phyloP scores from a whole-genome alignment of 2,329 filamentous ascomycete species.

The Aspergillus fischeri region DNA sequence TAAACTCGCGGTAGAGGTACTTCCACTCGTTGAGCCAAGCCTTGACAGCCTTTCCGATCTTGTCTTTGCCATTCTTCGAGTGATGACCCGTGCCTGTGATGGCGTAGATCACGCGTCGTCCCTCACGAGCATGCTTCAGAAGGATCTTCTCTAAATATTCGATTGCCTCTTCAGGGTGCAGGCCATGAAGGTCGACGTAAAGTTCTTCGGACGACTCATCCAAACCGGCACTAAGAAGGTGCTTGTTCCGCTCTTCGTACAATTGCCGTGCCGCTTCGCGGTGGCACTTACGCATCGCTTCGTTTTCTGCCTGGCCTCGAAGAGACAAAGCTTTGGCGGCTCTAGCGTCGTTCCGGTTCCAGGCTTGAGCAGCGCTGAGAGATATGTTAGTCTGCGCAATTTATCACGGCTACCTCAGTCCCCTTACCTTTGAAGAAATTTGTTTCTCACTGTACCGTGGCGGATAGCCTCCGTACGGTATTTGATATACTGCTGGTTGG shows the following conservation, averaged over 20 bases:
- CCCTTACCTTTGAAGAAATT: slow-evolving; percentile 84
- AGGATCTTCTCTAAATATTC: slow-evolving; percentile 88
- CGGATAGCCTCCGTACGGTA: slow-evolving; percentile 94
- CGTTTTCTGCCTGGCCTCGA: slow-evolving; percentile 92
- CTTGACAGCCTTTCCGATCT: slow-evolving; percentile 90
- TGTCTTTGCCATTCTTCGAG: slow-evolving; percentile 98
- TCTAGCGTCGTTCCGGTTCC: slow-evolving; percentile 95
- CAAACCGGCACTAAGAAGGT: slow-evolving; percentile 42
- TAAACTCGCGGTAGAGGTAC: slow-evolving; percentile 94
- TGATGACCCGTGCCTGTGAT: slow-evolving; percentile 97
- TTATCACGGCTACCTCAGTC: neutral
- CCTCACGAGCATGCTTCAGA: slow-evolving; percentile 70
- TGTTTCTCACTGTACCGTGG: slow-evolving; percentile 92
- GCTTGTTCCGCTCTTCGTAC: slow-evolving; percentile 89
- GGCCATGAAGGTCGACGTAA: slow-evolving; percentile 93
- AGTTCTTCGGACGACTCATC: slow-evolving; percentile 62
- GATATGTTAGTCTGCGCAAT: slow-evolving; percentile 1
- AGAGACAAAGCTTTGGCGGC: slow-evolving; percentile 93
- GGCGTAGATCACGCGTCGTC: slow-evolving; percentile 74
- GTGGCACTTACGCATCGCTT: slow-evolving; percentile 94
- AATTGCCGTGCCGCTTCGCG: slow-evolving; percentile 86
- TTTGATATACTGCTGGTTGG: slow-evolving; percentile 92
- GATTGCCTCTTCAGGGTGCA: slow-evolving; percentile 96
- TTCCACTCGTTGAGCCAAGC: slow-evolving; percentile 92
- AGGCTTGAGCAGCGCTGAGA: slow-evolving; percentile 84